These are phyloP conservation scores for Nicotiana otophora DNA, from an alignment of 257 asterid species.

Conservation along the genomic window DNA sequence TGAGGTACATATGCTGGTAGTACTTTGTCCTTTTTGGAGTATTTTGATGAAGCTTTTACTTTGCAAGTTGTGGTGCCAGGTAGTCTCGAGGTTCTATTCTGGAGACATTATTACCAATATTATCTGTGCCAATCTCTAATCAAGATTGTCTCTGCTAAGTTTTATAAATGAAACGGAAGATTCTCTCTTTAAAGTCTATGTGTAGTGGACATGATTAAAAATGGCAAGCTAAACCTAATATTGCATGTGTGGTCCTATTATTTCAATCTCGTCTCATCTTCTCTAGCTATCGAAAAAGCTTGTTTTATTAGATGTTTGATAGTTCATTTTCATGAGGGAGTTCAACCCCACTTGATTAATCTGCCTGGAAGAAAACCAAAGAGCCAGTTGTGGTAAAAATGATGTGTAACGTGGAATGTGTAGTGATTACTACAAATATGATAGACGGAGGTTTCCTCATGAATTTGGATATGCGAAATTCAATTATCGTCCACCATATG, in stretches of 20 bases:
- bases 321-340: background rate
- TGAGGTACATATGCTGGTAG: slow-evolving; percentile 42
- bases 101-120: slow-evolving; percentile 3
- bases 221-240: background rate
- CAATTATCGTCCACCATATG: background rate
- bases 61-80: background rate
- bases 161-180: background rate
- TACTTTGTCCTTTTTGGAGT: background rate
- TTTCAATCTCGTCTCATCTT: background rate
- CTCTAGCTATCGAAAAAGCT: background rate
- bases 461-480: background rate
- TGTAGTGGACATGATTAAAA: background rate
- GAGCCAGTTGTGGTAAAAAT: slow-evolving; percentile 1
- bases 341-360: background rate
- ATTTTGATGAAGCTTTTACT: background rate
- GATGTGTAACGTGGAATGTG: background rate
- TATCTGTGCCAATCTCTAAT: background rate
- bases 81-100: background rate
- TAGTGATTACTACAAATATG: background rate
- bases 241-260: background rate
- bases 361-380: background rate
- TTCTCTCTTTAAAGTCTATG: background rate
- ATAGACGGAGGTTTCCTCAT: background rate
- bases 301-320: background rate
- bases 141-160: background rate